These are phyloP conservation scores for Sclerotinia spermophila DNA, from an alignment of 2,329 filamentous ascomycete genomes.

Conservation along the genomic window DNA sequence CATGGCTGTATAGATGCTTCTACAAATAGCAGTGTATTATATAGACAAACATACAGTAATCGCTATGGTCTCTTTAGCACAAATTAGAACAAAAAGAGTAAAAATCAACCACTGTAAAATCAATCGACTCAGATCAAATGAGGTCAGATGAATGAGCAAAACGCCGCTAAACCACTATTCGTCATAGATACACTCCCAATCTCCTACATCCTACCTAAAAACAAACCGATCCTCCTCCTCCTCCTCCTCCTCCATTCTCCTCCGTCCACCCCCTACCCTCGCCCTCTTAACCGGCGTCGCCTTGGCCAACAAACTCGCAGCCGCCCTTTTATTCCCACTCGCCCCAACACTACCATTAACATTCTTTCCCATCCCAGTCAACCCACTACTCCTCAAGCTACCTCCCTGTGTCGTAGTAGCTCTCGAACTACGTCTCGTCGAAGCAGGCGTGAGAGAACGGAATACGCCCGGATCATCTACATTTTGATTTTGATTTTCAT, in stretches of 20 bases:
- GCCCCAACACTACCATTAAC: background rate
- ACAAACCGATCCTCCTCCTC: conserved; percentile 36
- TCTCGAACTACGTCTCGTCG: background rate
- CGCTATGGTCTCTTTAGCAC: background rate
- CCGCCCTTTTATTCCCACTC: conserved; percentile 26
- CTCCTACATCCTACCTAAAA: background rate
- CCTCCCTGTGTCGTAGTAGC: background rate
- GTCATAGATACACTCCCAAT: background rate
- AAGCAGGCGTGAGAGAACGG: background rate
- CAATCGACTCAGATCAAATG: background rate
- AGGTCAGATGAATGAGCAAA: background rate
- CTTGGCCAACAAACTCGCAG: conserved; percentile 27
- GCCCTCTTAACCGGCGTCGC: conserved; percentile 31
- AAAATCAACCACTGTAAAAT: background rate
- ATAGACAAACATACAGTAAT: background rate
- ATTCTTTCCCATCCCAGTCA: too few relatives aligned
- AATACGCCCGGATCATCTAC: background rate
- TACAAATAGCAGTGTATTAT: background rate
- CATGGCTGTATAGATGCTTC: background rate
- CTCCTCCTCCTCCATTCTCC: conserved; percentile 33
- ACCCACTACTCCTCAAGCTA: background rate
- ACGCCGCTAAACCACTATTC: background rate
- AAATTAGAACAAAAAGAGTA: background rate
- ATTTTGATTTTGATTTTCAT: background rate
- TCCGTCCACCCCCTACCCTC: conserved; percentile 19